Percentiles rank a stretch among this genome's conserved stretches.
Conservation (phyloP, 2,329 filamentous ascomycete genomes). For the Paradendryphiella salina region DNA sequence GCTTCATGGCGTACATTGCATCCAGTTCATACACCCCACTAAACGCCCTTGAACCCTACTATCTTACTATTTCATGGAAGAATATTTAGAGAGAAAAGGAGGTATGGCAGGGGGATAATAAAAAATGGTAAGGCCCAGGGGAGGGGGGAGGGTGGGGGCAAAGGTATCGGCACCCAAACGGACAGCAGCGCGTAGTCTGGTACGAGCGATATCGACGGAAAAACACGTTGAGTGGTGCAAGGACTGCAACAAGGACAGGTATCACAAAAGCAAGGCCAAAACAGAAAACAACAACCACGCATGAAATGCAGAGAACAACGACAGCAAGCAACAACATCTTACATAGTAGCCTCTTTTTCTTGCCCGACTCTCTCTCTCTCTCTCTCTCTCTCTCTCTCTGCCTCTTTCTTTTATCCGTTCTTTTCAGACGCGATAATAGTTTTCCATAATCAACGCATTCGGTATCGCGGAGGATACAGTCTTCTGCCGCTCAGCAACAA, state of each 20-base stretch:
- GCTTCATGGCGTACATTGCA: too few relatives aligned
- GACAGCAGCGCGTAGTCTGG: too few relatives aligned
- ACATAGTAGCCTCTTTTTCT: background rate
- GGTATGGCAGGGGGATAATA: background rate
- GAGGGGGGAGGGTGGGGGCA: too few relatives aligned
- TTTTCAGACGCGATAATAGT: background rate
- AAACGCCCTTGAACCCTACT: too few relatives aligned
- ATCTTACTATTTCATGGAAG: background rate
- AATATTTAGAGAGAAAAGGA: background rate
- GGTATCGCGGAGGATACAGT: constrained; percentile 1
- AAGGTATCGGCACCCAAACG: too few relatives aligned
- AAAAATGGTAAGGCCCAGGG: background rate
- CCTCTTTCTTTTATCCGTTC: background rate
- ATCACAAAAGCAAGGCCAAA: too few relatives aligned
- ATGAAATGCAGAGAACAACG: too few relatives aligned
- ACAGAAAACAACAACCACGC: too few relatives aligned
- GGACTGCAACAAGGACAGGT: too few relatives aligned
- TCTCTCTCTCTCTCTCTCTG: background rate
- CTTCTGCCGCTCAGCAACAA: background rate
- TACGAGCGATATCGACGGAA: too few relatives aligned
- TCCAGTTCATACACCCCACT: too few relatives aligned
- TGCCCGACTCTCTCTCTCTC: background rate
- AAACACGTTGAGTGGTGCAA: too few relatives aligned
- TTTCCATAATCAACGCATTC: background rate
- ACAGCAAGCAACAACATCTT: background rate